Conservation (phyloP, 73 alveolate genomes). For the Loxodes magnus region DNA sequence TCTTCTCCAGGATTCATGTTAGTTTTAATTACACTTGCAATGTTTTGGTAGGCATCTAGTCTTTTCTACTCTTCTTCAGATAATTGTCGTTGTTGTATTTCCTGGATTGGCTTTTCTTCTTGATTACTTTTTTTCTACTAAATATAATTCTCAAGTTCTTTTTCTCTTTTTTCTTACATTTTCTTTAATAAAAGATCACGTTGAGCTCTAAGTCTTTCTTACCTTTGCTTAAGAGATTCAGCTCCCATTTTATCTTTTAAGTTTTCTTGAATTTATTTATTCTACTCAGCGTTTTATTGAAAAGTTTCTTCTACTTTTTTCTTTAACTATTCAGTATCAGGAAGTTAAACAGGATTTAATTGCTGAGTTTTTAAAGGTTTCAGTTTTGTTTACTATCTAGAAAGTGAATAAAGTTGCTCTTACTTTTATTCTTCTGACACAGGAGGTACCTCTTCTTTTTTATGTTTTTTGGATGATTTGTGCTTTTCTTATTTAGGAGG, state of each 20-base stretch:
- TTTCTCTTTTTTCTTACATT: slow-evolving; percentile 6
- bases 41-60: too few relatives aligned
- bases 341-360: too few relatives aligned
- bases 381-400: not conserved
- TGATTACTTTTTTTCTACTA: too few relatives aligned
- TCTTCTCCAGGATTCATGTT: too few relatives aligned
- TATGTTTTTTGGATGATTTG: not conserved
- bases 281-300: slow-evolving; percentile 2
- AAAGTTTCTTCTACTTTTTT: not conserved
- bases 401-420: not conserved
- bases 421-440: slow-evolving; percentile 5
- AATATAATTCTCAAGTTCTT: slow-evolving; percentile 3
- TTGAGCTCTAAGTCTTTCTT: slow-evolving; percentile 4
- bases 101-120: too few relatives aligned
- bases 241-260: not conserved
- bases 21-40: too few relatives aligned
- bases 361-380: too few relatives aligned
- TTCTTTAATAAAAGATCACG: slow-evolving; percentile 12
- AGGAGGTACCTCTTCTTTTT: slow-evolving; percentile 4
- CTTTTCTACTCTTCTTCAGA: too few relatives aligned
- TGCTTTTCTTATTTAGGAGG: not conserved
- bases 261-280: not conserved
- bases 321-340: not conserved
- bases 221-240: slow-evolving; percentile 6
- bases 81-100: too few relatives aligned